Percentiles rank a stretch among this genome's conserved stretches.
Conservation (phyloP, 1,284 basidiomycete genomes). For the Sporisorium iseilematis-ciliati region DNA sequence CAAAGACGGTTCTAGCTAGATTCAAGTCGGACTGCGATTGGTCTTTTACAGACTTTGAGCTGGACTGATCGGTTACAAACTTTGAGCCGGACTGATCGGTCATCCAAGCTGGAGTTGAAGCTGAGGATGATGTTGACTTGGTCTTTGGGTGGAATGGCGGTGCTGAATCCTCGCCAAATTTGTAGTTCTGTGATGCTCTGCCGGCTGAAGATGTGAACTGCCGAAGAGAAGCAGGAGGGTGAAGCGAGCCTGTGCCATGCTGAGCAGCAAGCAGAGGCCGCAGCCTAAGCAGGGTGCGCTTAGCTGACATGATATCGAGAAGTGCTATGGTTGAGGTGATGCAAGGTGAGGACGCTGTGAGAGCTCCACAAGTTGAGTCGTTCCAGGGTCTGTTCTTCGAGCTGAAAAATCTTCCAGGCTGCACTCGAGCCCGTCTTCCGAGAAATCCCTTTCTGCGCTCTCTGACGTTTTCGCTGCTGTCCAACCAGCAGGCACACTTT, state of each 20-base stretch:
- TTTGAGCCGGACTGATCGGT: neutral
- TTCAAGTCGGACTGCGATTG: constrained; percentile 11
- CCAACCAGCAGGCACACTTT: neutral
- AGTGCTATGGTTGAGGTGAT: neutral
- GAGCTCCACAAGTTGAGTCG: too few relatives aligned
- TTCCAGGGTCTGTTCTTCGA: neutral
- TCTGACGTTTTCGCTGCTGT: constrained; percentile 1
- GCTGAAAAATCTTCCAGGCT: constrained; percentile 1
- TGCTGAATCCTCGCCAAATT: constrained; percentile 26
- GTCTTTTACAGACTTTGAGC: neutral
- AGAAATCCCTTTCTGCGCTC: neutral
- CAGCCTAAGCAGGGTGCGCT: constrained; percentile 25
- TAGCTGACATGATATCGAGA: constrained; percentile 17
- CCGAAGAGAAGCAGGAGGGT: constrained; percentile 1
- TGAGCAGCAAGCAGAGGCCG: constrained; percentile 13
- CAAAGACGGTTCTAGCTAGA: constrained; percentile 36
- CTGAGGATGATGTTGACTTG: neutral
- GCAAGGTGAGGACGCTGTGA: neutral
- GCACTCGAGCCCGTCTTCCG: neutral
- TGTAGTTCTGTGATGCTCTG: constrained; percentile 8
- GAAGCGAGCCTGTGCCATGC: constrained; percentile 1
- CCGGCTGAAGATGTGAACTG: constrained; percentile 10
- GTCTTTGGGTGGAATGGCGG: neutral
- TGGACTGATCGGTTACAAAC: neutral
- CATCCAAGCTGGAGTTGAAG: constrained; percentile 1